A percentile compares a stretch with the other conserved stretches of the same genome.
phyloP scores from a whole-genome alignment of 441 rosid species.

The Gossypium aridum region DNA sequence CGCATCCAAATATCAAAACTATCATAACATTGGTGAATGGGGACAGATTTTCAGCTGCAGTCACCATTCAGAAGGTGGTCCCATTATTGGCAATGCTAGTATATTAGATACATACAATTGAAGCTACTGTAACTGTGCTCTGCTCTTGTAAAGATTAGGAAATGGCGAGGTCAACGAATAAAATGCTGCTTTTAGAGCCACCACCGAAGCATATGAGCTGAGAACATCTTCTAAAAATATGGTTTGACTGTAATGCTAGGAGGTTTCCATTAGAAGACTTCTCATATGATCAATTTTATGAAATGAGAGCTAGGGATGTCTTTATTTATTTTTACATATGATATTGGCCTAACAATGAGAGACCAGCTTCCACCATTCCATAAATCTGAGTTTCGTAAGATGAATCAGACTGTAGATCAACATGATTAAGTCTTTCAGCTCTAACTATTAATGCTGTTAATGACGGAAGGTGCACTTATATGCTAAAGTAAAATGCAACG shows the following conservation, averaged over 20 bases:
- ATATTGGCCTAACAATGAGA: not conserved
- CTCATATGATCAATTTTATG: not conserved
- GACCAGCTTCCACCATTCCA: not conserved
- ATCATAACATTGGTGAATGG: not conserved
- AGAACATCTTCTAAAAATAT: not conserved
- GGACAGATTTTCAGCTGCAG: not conserved
- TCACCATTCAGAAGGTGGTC: not conserved
- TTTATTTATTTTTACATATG: not conserved
- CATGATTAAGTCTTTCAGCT: not conserved
- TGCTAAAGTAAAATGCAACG: too few species aligned
- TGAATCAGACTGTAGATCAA: not conserved
- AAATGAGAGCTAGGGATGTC: too few species aligned
- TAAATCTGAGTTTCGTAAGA: not conserved
- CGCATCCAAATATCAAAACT: not conserved
- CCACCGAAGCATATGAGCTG: not conserved
- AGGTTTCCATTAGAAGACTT: not conserved
- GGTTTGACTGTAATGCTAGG: not conserved
- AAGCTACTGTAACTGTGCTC: not conserved
- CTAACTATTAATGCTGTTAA: not conserved
- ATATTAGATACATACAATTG: not conserved
- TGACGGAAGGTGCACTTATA: too few species aligned
- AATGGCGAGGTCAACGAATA: not conserved
- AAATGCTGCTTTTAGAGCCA: not conserved
- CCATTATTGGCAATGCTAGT: not conserved
- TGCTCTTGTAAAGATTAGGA: not conserved